Evolutionary conservation across 805 yeast genomes (phyloP).

Genomic region (Zygosaccharomyces bailii): DNA sequence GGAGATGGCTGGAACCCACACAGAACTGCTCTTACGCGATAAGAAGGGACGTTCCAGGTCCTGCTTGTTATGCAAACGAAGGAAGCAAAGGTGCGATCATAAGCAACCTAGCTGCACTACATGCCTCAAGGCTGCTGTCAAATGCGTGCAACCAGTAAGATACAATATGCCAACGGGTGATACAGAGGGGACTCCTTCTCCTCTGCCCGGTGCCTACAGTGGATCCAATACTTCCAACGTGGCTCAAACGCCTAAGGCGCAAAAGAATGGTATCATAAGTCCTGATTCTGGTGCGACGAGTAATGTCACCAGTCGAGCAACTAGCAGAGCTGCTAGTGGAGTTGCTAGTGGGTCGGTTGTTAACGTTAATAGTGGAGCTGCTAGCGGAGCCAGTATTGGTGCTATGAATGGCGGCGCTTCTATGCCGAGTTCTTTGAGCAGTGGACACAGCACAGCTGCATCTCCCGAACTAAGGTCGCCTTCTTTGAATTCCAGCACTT

Average conservation of each 20-base stretch:
- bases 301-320: neutral
- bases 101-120: constrained; percentile 62
- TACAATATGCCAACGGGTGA: constrained; percentile 36
- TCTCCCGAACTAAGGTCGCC: neutral
- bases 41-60: constrained; percentile 57
- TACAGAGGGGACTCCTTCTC: constrained; percentile 1
- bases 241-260: neutral
- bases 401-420: neutral
- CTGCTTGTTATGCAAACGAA: constrained; percentile 52
- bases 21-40: constrained; percentile 35
- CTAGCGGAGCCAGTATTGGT: neutral
- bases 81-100: constrained; percentile 65
- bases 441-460: neutral
- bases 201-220: constrained; percentile 2
- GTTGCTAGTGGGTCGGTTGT: neutral
- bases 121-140: constrained; percentile 59
- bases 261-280: neutral
- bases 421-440: neutral
- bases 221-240: neutral
- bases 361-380: too few species aligned
- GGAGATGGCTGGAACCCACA: constrained; percentile 34
- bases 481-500: neutral
- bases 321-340: neutral
- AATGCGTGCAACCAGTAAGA: constrained; percentile 62
- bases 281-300: neutral